Evolutionary conservation across 768 basidiomycete species (phyloP).

Genomic region (Stropharia rugosoannulata): DNA sequence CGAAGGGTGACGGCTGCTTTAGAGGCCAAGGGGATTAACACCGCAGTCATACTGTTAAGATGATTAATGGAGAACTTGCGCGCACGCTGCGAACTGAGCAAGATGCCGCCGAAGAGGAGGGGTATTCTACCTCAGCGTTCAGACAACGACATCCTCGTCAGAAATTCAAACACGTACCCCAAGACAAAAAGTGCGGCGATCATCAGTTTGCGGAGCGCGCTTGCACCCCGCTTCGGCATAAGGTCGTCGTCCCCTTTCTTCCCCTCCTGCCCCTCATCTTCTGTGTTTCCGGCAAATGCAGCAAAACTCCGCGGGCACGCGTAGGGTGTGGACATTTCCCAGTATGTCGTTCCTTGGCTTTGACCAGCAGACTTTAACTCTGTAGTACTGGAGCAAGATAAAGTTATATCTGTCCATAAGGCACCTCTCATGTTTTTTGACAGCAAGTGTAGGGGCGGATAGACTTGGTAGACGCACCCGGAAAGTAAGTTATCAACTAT

Average conservation of each 20-base stretch:
- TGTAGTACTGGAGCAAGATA: constrained; percentile 14
- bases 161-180: constrained; percentile 18
- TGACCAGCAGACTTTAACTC: constrained; percentile 15
- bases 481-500: too few relatives aligned
- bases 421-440: too few relatives aligned
- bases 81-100: constrained; percentile 24
- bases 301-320: constrained; percentile 21
- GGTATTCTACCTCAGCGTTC: constrained; percentile 9
- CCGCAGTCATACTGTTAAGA: constrained; percentile 14
- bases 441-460: not conserved
- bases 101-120: constrained; percentile 13
- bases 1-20: constrained; percentile 16
- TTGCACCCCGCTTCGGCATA: constrained; percentile 16
- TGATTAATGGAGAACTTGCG: constrained; percentile 23
- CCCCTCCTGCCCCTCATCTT: constrained; percentile 15
- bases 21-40: constrained; percentile 19
- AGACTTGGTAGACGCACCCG: too few relatives aligned
- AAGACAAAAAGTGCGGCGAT: constrained; percentile 20
- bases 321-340: constrained; percentile 26
- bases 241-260: constrained; percentile 22
- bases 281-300: constrained; percentile 9
- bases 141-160: not conserved
- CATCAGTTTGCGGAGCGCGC: constrained; percentile 21
- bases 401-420: constrained; percentile 5
- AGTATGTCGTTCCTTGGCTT: constrained; percentile 16